Evolutionary conservation across 2,329 filamentous ascomycete genomes (phyloP), one percentile per base, ranked within the genome.

Genomic region (Diaporthe helianthi): DNA sequence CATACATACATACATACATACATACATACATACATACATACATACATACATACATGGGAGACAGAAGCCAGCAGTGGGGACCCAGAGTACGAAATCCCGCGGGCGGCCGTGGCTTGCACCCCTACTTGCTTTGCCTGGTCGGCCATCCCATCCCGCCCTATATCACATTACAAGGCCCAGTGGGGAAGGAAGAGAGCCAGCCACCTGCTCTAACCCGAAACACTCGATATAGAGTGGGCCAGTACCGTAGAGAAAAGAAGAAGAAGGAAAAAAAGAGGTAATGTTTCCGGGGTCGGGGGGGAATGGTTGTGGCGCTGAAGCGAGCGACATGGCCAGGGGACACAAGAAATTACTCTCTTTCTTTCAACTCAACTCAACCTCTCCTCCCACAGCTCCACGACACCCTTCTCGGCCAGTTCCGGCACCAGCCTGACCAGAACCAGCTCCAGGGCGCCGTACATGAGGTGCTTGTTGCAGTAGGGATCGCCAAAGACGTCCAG

Each of bases 381-480:
- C 79, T 94, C 92, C 72, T 89, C 90, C 86, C 92, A 88, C 68
- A 97, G 80, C 75, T 93, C 92, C 67, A 85, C 83, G 36, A 93
- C 86, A 46, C 89, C 89, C 77, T 88, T 89, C 75, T 93, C 91
- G 66, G 85, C 85, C 75, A 98, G 79, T 81, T 99, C 96, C 5
- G 96, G 96, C 76, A 97, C 87, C 71, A 98, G 80, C 73, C 91
- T 89, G 68, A 93, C 87, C n/a, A 98, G 83, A 2, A 97, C 78
- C 69, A 95, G 81, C 81, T 99, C 96, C 41, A 98, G 81, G 58
- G 96, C 84, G 53, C 89, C 85, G 76, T 97, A 97, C 74, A 97
- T 83, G 38, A 98, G 83, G 81, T 98, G 94, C 82, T 94, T 97
- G 81, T 99, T 99, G 80, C 94, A 91, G 81, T 97, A 97, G 64